phyloP scores from a whole-genome alignment of 2,329 filamentous ascomycete species.

The Botrytis tulipae region DNA sequence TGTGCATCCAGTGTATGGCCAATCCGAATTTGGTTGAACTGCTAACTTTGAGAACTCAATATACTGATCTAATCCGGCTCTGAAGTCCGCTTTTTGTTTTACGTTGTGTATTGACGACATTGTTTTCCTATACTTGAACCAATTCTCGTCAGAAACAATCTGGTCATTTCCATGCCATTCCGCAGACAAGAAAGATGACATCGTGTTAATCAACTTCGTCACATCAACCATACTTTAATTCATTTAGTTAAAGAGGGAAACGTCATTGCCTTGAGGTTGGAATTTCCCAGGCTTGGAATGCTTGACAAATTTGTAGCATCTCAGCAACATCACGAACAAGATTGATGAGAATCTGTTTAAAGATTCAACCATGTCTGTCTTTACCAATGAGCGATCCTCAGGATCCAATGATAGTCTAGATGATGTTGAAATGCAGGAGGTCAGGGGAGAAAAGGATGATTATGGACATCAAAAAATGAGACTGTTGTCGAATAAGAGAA shows the following conservation, averaged over 20 bases:
- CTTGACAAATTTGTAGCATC: not conserved
- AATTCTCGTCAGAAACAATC: too few relatives aligned
- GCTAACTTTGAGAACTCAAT: not conserved
- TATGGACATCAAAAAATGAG: constrained; percentile 26
- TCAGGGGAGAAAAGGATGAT: constrained; percentile 32
- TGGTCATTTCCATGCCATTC: not conserved
- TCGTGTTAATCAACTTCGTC: not conserved
- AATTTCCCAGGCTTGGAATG: not conserved
- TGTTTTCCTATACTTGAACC: not conserved
- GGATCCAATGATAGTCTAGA: constrained; percentile 26
- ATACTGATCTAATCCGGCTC: not conserved
- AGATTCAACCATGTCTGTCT: constrained; percentile 25
- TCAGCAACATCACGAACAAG: not conserved
- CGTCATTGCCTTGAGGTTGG: not conserved
- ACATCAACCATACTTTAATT: not conserved
- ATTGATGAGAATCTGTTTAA: not conserved
- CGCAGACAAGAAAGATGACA: not conserved
- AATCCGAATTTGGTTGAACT: not conserved
- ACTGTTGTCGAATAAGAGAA: not conserved
- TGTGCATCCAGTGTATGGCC: not conserved
- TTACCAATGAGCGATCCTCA: constrained; percentile 18
- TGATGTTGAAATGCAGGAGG: constrained; percentile 36
- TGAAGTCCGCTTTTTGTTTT: not conserved
- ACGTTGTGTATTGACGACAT: not conserved
- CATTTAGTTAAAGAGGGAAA: not conserved